These are phyloP conservation scores for Fusarium sp. DNA, from an alignment of 2,329 filamentous ascomycete species.

Conservation along the genomic window DNA sequence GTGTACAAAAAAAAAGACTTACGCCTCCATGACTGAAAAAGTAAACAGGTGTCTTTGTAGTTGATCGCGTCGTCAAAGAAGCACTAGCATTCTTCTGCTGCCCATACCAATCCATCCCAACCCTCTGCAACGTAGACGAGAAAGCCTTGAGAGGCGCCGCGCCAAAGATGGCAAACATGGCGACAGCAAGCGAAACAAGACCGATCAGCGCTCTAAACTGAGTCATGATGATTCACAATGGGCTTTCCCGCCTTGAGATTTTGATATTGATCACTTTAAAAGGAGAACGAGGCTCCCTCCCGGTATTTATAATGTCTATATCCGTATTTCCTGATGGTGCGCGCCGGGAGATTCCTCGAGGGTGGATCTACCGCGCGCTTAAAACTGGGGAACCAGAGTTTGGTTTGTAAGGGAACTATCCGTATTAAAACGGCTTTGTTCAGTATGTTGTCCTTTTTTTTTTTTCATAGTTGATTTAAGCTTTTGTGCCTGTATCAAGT, in stretches of 20 bases:
- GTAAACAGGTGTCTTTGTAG: conserved; percentile 53
- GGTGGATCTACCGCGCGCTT: conserved; percentile 31
- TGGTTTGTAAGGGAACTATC: background rate
- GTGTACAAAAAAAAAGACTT: conserved; percentile 31
- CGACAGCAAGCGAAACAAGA: conserved; percentile 34
- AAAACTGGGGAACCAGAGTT: conserved; percentile 1
- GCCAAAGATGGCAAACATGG: conserved; percentile 37
- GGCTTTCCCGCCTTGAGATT: background rate
- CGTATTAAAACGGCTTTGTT: background rate
- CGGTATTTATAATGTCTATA: conserved; percentile 19
- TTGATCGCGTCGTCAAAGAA: background rate
- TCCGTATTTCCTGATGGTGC: conserved; percentile 40
- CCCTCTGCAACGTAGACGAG: conserved; percentile 37
- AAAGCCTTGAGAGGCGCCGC: conserved; percentile 36
- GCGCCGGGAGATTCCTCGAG: conserved; percentile 3
- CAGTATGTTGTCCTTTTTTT: background rate
- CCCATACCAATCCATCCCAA: conserved; percentile 24
- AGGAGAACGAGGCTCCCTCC: conserved; percentile 1
- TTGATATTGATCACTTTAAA: background rate
- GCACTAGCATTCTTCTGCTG: conserved; percentile 17
- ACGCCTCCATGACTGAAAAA: conserved; percentile 64
- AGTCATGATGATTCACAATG: conserved; percentile 29
- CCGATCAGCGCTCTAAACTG: conserved; percentile 36
- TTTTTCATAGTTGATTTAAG: background rate
- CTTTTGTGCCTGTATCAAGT: background rate